A percentile compares a stretch with the other conserved stretches of the same genome.
These are phyloP conservation scores for Penicillium coprophilum DNA, from an alignment of 495 filamentous ascomycete species.

Conservation along the genomic window DNA sequence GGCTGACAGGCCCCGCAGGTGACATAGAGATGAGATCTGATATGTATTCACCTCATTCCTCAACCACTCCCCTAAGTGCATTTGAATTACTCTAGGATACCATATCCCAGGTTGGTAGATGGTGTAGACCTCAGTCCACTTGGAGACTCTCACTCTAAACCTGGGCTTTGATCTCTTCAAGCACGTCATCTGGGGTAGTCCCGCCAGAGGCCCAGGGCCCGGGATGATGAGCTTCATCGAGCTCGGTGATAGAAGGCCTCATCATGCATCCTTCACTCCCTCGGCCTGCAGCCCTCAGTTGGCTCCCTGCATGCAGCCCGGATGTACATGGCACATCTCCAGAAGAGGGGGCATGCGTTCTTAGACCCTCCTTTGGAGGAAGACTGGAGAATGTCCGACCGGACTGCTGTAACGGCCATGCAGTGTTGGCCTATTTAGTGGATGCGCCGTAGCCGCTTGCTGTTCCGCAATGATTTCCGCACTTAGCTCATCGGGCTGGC, in stretches of 20 bases:
- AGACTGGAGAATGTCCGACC: conserved; percentile 3
- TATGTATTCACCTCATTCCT: neutral
- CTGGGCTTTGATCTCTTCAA: conserved; percentile 8
- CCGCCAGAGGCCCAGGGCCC: neutral
- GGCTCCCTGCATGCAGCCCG: conserved; percentile 10
- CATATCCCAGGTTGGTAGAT: neutral
- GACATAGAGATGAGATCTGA: conserved; percentile 21
- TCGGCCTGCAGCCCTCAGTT: neutral
- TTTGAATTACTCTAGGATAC: neutral
- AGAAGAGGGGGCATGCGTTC: conserved; percentile 3
- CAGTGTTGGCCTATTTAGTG: conserved; percentile 27
- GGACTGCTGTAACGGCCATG: conserved; percentile 22
- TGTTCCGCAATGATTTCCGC: neutral
- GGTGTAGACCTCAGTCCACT: neutral
- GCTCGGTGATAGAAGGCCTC: conserved; percentile 15
- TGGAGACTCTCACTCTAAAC: neutral
- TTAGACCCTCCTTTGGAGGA: neutral
- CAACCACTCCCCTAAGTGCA: neutral
- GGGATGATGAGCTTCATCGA: neutral
- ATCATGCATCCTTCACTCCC: conserved; percentile 11
- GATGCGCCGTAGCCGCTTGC: conserved; percentile 30
- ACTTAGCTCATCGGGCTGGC: neutral
- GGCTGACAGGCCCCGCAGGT: conserved; percentile 33
- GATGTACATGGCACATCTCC: conserved; percentile 4
- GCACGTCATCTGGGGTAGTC: conserved; percentile 17